Evolutionary conservation across 2,329 filamentous ascomycete genomes (phyloP).

Genomic region (Dryadomyces sulphureus): DNA sequence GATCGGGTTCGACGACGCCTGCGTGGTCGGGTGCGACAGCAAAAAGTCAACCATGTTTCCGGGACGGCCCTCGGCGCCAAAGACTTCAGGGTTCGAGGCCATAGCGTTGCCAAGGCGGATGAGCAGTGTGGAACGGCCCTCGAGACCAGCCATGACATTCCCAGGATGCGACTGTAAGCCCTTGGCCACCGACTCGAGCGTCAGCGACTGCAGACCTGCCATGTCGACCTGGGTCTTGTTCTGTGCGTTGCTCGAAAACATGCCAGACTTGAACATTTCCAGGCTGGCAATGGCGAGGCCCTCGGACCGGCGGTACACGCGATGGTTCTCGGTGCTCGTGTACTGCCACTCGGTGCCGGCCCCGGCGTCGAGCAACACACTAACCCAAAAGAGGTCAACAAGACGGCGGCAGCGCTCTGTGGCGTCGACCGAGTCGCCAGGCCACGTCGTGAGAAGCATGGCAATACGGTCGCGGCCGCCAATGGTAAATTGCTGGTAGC

Average conservation of each 20-base stretch:
- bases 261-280: conserved; percentile 88
- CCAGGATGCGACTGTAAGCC: conserved; percentile 72
- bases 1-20: conserved; percentile 77
- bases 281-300: conserved; percentile 62
- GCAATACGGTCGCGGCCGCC: conserved; percentile 61
- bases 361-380: conserved; percentile 73
- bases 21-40: conserved; percentile 79
- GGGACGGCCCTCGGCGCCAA: conserved; percentile 69
- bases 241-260: conserved; percentile 68
- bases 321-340: conserved; percentile 78
- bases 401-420: conserved; percentile 61
- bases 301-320: conserved; percentile 71
- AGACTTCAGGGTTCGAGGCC: conserved; percentile 61
- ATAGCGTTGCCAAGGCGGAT: conserved; percentile 63
- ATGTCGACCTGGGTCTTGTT: conserved; percentile 88
- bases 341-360: conserved; percentile 87
- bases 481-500: conserved; percentile 75
- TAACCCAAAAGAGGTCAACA: conserved; percentile 65
- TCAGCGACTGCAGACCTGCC: conserved; percentile 59
- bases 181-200: conserved; percentile 56
- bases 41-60: conserved; percentile 95
- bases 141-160: conserved; percentile 72
- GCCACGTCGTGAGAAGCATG: conserved; percentile 56
- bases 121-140: conserved; percentile 70
- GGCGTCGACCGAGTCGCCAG: conserved; percentile 46